These are phyloP conservation scores for Paratinospora sagittata DNA, from an alignment of 164 flowering plant species.

Conservation along the genomic window DNA sequence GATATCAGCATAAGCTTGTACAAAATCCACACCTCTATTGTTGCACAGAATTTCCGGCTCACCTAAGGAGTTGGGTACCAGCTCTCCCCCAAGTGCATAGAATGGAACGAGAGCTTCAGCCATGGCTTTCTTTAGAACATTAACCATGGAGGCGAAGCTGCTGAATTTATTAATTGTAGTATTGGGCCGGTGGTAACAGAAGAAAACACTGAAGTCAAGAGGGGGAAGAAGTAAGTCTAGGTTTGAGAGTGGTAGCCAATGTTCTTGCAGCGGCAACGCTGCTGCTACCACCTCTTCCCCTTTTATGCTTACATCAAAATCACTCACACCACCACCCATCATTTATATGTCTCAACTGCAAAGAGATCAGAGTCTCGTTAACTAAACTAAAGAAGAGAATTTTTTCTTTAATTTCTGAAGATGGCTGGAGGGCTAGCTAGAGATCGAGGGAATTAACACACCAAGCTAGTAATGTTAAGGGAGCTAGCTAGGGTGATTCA, in stretches of 20 bases:
- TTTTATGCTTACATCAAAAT: conserved; percentile 15
- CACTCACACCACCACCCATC: no score
- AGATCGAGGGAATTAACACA: no score
- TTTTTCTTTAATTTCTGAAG: no score
- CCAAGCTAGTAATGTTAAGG: no score
- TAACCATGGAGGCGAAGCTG: conserved; percentile 12
- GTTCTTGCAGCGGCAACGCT: conserved; percentile 27
- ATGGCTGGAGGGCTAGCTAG: no score
- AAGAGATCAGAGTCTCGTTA: no score
- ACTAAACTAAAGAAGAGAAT: no score
- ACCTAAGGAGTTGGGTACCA: conserved; percentile 24
- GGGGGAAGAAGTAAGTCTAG: conserved; percentile 35
- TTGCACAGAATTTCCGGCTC: conserved; percentile 41
- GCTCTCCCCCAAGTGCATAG: conserved; percentile 34
- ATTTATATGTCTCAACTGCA: no score
- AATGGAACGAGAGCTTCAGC: conserved; percentile 24
- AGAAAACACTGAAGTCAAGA: conserved; percentile 28
- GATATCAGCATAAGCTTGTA: conserved; percentile 33
- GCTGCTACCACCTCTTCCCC: conserved; percentile 26
- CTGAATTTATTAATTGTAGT: neutral
- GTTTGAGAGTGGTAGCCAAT: conserved; percentile 33
- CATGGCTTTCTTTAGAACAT: conserved; percentile 22
- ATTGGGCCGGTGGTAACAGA: conserved; percentile 27
- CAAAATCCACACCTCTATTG: conserved; percentile 41
- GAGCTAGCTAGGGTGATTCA: no score